Evolutionary conservation across 352 stramenopile species (phyloP).

Genomic region (Elongisporangium anandrum): DNA sequence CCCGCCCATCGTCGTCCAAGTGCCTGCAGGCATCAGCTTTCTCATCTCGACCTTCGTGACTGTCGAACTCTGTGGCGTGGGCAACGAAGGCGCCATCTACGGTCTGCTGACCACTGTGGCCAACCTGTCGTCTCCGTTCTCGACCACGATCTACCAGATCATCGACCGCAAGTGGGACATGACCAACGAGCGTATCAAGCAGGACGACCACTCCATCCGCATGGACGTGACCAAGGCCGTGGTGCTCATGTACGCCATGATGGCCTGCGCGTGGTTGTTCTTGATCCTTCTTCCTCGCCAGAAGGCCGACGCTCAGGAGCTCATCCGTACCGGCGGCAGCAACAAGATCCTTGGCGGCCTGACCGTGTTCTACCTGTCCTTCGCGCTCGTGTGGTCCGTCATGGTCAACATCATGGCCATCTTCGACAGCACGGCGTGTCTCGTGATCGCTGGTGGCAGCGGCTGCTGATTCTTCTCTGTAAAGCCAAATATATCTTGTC

Average conservation of each 20-base stretch:
- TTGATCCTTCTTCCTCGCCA: slow-evolving; percentile 19
- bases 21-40: slow-evolving; percentile 35
- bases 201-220: slow-evolving; percentile 20
- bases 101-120: slow-evolving; percentile 34
- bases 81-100: slow-evolving; percentile 41
- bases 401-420: too few species aligned
- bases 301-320: slow-evolving; percentile 17
- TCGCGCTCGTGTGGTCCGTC: too few species aligned
- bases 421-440: too few species aligned
- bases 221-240: slow-evolving; percentile 31
- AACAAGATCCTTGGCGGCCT: slow-evolving; percentile 13
- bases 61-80: slow-evolving; percentile 36
- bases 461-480: too few species aligned
- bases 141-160: slow-evolving; percentile 22
- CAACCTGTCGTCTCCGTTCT: slow-evolving; percentile 34
- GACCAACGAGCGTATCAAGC: slow-evolving; percentile 17
- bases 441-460: too few species aligned
- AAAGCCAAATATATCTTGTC: too few species aligned
- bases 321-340: slow-evolving; percentile 12
- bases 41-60: slow-evolving; percentile 34
- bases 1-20: slow-evolving; percentile 17
- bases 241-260: slow-evolving; percentile 25
- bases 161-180: slow-evolving; percentile 14
- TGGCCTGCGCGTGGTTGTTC: slow-evolving; percentile 11
- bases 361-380: slow-evolving; percentile 11